phyloP scores from a whole-genome alignment of 306 rosid genomes.

The Fragaria vesca region DNA sequence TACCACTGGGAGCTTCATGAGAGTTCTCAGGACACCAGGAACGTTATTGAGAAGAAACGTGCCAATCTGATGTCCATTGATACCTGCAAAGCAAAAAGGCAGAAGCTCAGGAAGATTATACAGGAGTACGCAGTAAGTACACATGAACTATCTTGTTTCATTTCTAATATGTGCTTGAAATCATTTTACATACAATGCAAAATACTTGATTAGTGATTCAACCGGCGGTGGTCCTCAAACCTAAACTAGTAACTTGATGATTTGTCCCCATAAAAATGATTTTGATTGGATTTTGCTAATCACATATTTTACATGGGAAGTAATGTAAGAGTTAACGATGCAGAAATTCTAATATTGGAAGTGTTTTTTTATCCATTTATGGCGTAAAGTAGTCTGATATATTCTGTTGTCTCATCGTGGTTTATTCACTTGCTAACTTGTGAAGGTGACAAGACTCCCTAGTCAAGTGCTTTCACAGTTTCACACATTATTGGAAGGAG shows the following conservation, averaged over 20 bases:
- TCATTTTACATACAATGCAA: background rate
- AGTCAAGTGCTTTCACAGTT: background rate
- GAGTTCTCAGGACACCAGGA: slow-evolving; percentile 24
- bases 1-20: slow-evolving; percentile 70
- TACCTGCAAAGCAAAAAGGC: slow-evolving; percentile 57
- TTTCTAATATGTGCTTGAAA: background rate
- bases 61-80: slow-evolving; percentile 38
- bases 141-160: background rate
- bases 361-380: background rate
- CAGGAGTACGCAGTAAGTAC: slow-evolving; percentile 75
- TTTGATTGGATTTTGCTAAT: background rate
- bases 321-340: background rate
- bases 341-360: background rate
- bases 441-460: background rate
- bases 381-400: background rate
- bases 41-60: background rate
- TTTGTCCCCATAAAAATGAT: background rate
- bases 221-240: background rate
- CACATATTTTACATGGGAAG: background rate
- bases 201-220: background rate
- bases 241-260: background rate
- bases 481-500: background rate
- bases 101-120: slow-evolving; percentile 77
- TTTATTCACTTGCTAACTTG: background rate
- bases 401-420: background rate